A percentile compares a stretch with the other conserved stretches of the same genome.
Conservation (phyloP, 345 rosid genomes). For the Schrenkiella parvula region DNA sequence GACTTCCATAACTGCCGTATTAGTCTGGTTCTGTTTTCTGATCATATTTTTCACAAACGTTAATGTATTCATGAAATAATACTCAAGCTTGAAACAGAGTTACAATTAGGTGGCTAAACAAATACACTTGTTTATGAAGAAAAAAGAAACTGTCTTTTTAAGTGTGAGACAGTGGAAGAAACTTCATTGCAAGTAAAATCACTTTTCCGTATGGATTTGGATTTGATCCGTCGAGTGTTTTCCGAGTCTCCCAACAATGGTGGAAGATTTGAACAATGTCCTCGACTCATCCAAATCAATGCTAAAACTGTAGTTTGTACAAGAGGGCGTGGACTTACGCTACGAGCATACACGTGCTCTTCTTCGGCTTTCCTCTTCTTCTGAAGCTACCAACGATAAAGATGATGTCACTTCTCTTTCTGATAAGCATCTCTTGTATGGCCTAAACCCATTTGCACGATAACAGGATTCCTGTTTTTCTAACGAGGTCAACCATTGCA, state of each 20-base stretch:
- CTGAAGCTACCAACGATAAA: slow-evolving; percentile 24
- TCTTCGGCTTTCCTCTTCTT: slow-evolving; percentile 35
- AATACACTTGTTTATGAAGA: slow-evolving; percentile 25
- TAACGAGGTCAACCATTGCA: slow-evolving; percentile 10
- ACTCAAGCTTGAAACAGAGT: background rate
- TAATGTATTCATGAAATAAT: background rate
- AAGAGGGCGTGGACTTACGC: background rate
- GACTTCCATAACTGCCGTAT: background rate
- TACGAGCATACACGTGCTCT: slow-evolving; percentile 21
- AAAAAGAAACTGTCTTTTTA: background rate
- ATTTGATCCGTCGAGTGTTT: background rate
- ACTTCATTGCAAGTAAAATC: background rate
- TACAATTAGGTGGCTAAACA: background rate
- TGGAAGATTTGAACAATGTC: background rate
- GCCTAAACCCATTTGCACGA: slow-evolving; percentile 44
- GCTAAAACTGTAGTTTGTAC: background rate
- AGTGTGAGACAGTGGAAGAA: background rate
- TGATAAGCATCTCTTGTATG: slow-evolving; percentile 68
- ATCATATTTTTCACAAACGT: background rate
- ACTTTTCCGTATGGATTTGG: background rate
- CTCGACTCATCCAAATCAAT: background rate
- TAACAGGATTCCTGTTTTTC: background rate
- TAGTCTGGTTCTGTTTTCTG: background rate
- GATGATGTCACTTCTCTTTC: slow-evolving; percentile 48
- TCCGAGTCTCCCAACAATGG: background rate